Evolutionary conservation across 164 flowering plant species (phyloP), one percentile per base, ranked within the genome.

Genomic region (Paratinospora sagittata): DNA sequence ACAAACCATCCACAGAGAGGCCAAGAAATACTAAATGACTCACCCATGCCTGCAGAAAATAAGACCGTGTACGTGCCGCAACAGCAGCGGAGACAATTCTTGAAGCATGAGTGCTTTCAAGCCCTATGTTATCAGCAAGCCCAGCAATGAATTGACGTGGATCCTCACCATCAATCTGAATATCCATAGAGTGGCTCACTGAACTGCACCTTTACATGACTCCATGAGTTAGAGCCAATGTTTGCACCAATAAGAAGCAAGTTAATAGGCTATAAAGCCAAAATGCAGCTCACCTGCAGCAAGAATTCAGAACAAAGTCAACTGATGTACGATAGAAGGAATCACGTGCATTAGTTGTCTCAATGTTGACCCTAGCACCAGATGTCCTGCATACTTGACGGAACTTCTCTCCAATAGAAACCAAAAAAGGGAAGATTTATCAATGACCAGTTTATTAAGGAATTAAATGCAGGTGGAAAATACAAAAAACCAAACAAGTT

Each of bases 1-100:
- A 41, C 45, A 52, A 19, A 17, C 23, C 60, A 26, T 43, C 41
- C 43, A 71, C 49, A 70, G 30, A 45, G 21, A 68, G 19, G 3
- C 55, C 45, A 33, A 65, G 47, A 21, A 69, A 21, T 30, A 63
- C 13, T 19, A 17, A 57, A n/a, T 8, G 27, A 61, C 43, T 77
- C 81, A 95, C 98, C 97, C 99, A 95, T 24, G 97, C 90, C 79
- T 91, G 97, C 75, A 95, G 79, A 82, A 95, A 84, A 62, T 80
- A 69, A 47, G 92, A 85, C n/a, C 92, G 91, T 23, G 94, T 90
- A 6, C 91, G 83, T 70, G 97, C 97, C 72, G 99, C 99, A 74
- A 95, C 96, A 64, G 89, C 88, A 60, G 96, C 99, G 75, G 88
- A 85, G 23, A 95, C 90, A 76, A 92, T 95, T 82, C 80, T 89